Conservation (phyloP, 352 stramenopile genomes). For the Globisporangium middletonii region DNA sequence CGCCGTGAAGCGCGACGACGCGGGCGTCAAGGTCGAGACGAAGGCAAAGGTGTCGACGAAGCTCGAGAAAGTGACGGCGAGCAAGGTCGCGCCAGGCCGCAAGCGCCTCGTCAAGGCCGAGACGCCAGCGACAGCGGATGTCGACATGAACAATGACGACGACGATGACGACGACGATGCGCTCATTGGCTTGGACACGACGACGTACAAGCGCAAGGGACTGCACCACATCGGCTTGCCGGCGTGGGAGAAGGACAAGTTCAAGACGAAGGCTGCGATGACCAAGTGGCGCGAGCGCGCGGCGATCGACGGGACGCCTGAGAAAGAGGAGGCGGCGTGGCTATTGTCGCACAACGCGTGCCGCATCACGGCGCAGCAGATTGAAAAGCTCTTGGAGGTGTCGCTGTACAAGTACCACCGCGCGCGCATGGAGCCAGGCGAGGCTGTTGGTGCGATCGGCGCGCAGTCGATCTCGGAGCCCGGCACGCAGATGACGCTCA, state of each 20-base stretch:
- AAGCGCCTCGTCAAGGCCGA: slow-evolving; percentile 54
- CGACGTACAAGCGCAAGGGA: slow-evolving; percentile 61
- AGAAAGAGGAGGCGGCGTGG: slow-evolving; percentile 74
- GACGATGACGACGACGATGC: slow-evolving; percentile 47
- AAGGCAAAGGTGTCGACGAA: slow-evolving; percentile 58
- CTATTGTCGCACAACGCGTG: slow-evolving; percentile 89
- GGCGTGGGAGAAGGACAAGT: slow-evolving; percentile 53
- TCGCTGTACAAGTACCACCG: slow-evolving; percentile 85
- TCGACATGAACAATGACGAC: slow-evolving; percentile 19
- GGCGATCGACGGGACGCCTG: slow-evolving; percentile 33
- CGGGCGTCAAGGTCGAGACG: slow-evolving; percentile 31
- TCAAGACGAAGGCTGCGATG: slow-evolving; percentile 40
- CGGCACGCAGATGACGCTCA: slow-evolving; percentile 95
- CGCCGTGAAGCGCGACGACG: slow-evolving; percentile 19
- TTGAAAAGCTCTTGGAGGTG: slow-evolving; percentile 71
- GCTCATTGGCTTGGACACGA: slow-evolving; percentile 28
- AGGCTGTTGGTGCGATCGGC: slow-evolving; percentile 96
- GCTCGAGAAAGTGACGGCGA: slow-evolving; percentile 43
- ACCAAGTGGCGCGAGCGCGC: slow-evolving; percentile 52
- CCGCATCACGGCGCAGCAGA: slow-evolving; percentile 79
- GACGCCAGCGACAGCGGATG: slow-evolving; percentile 1
- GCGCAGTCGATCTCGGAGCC: slow-evolving; percentile 97
- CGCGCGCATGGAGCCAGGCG: slow-evolving; percentile 91
- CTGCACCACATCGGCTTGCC: slow-evolving; percentile 54
- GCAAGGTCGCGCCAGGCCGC: slow-evolving; percentile 23